These are phyloP conservation scores for Paramecium pentaurelia DNA, from an alignment of 73 alveolate genomes.

Conservation along the genomic window DNA sequence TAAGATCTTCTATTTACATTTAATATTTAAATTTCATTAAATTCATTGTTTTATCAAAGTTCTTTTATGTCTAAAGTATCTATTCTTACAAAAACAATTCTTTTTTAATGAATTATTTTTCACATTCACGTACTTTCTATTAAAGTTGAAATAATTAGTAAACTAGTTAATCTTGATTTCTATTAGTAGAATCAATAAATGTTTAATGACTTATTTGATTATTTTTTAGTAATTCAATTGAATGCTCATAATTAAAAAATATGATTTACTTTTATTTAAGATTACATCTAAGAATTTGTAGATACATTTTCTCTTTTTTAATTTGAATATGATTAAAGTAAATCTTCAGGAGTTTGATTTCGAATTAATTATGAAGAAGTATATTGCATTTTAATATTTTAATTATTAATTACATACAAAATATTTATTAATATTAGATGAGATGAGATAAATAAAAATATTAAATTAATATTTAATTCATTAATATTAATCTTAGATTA, in stretches of 20 bases:
- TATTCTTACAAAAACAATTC: background rate
- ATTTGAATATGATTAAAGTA: background rate
- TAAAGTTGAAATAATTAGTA: background rate
- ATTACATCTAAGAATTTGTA: background rate
- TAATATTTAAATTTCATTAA: background rate
- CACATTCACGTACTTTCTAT: background rate
- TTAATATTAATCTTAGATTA: no score
- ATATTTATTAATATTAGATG: no score
- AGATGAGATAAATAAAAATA: no score
- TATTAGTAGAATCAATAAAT: background rate
- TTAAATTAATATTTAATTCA: no score
- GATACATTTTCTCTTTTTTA: background rate
- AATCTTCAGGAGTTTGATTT: background rate
- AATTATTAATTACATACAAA: no score
- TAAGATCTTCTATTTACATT: background rate
- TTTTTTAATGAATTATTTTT: background rate
- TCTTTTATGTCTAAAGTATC: background rate
- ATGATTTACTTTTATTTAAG: background rate
- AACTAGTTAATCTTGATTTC: background rate
- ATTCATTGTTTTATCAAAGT: background rate
- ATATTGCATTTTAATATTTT: background rate
- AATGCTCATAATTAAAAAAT: background rate
- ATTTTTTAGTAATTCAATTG: background rate
- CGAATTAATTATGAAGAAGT: background rate
- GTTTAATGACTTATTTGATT: background rate